A percentile compares a stretch with the other conserved stretches of the same genome.
phyloP scores from a whole-genome alignment of 2,329 filamentous ascomycete species.

The Cytospora chrysosperma region DNA sequence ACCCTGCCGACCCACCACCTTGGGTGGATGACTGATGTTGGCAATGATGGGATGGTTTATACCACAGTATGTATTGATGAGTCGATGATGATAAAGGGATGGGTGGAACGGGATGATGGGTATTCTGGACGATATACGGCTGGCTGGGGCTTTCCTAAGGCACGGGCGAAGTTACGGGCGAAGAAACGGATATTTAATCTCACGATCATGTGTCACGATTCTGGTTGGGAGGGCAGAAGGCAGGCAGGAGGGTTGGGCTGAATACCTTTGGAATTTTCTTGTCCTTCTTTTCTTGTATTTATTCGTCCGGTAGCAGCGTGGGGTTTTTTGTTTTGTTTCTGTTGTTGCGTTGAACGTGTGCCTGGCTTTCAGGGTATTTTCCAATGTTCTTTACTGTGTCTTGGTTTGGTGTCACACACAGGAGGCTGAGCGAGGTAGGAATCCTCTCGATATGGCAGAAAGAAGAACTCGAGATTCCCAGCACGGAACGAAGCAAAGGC shows the following conservation, averaged over 20 bases:
- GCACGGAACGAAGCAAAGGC: no score
- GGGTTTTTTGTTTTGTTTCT: no score
- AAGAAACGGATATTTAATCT: neutral
- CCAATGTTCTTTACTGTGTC: no score
- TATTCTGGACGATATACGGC: neutral
- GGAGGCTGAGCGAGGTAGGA: no score
- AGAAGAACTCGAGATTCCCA: no score
- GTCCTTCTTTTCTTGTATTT: neutral
- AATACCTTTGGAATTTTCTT: neutral
- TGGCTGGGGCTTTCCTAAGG: neutral
- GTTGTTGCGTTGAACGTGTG: neutral
- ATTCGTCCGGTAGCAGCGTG: neutral
- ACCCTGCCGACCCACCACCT: constrained; percentile 34
- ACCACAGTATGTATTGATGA: neutral
- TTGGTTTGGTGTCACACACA: neutral
- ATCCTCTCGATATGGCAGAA: no score
- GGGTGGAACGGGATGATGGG: neutral
- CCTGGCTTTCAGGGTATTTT: neutral
- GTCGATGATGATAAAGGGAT: neutral
- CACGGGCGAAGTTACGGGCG: neutral
- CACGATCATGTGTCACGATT: neutral
- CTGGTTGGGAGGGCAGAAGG: neutral
- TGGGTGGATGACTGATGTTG: constrained; percentile 19
- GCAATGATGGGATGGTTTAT: neutral
- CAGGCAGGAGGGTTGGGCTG: no score